Conservation (phyloP, 306 rosid genomes). For the Bauhinia variegata region DNA sequence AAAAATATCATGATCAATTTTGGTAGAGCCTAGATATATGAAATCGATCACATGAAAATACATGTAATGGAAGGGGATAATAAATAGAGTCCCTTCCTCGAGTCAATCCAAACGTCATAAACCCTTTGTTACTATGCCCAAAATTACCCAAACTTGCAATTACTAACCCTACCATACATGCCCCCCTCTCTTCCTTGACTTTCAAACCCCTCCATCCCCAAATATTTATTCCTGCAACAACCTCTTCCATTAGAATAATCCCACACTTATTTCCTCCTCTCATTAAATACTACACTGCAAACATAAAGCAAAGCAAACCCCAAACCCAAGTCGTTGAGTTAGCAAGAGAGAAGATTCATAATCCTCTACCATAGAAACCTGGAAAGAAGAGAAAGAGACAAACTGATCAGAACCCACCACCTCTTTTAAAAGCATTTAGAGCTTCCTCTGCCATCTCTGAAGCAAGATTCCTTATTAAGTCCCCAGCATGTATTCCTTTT, state of each 20-base stretch:
- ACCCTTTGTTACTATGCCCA: conserved; percentile 40
- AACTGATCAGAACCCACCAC: conserved; percentile 52
- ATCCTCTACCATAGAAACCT: conserved; percentile 39
- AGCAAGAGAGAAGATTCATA: neutral
- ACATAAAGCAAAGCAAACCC: conserved; percentile 14
- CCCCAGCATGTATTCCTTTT: conserved; percentile 72
- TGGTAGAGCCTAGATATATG: too few species aligned
- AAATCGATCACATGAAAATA: too few species aligned
- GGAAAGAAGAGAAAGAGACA: conserved; percentile 45
- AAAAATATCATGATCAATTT: too few species aligned
- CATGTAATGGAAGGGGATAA: neutral
- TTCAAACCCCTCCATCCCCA: conserved; percentile 52
- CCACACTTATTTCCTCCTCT: conserved; percentile 44
- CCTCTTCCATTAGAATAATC: conserved; percentile 86
- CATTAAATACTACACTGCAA: conserved; percentile 50
- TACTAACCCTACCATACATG: conserved; percentile 47
- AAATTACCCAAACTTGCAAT: conserved; percentile 66
- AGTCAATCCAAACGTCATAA: conserved; percentile 76
- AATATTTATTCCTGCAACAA: conserved; percentile 86
- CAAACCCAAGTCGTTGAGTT: too few species aligned
- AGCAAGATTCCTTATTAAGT: conserved; percentile 73
- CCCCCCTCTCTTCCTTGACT: conserved; percentile 6
- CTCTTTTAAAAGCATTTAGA: conserved; percentile 52
- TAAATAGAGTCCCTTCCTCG: conserved; percentile 75
- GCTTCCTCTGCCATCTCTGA: conserved; percentile 66